phyloP scores from a whole-genome alignment of 2,329 filamentous ascomycete species.

The Chrysoporthe puriensis region DNA sequence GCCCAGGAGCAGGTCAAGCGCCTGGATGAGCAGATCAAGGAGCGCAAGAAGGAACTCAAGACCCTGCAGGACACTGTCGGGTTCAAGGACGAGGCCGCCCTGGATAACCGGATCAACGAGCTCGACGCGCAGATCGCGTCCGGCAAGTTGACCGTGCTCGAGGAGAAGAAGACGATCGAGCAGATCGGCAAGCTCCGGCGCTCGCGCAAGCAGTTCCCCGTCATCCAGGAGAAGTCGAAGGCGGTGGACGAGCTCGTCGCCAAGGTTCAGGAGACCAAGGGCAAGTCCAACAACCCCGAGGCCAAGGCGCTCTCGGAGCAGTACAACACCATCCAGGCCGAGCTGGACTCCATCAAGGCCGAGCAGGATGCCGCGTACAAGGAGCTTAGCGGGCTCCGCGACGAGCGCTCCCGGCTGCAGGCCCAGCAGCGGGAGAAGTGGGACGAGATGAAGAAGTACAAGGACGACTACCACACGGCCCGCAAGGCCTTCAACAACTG shows the following conservation, averaged over 20 bases:
- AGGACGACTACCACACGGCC: conserved; percentile 83
- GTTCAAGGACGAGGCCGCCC: conserved; percentile 86
- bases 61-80: conserved; percentile 75
- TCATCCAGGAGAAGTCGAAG: conserved; percentile 85
- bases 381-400: conserved; percentile 79
- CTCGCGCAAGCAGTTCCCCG: conserved; percentile 86
- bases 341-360: conserved; percentile 87
- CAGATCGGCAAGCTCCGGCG: conserved; percentile 85
- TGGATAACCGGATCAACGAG: conserved; percentile 79
- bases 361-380: conserved; percentile 92
- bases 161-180: conserved; percentile 90
- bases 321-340: conserved; percentile 82
- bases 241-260: conserved; percentile 84
- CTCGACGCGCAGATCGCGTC: conserved; percentile 86
- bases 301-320: conserved; percentile 84
- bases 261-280: conserved; percentile 87
- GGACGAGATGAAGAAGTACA: conserved; percentile 78
- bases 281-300: conserved; percentile 88
- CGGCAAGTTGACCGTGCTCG: conserved; percentile 91
- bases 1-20: conserved; percentile 91
- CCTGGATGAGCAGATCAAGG: conserved; percentile 86
- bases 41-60: conserved; percentile 86
- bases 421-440: conserved; percentile 87
- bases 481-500: conserved; percentile 83
- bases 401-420: conserved; percentile 83